Evolutionary conservation across 2,329 filamentous ascomycete species (phyloP), one percentile per base, ranked within the genome.

Genomic region (Colletotrichum nymphaeae): DNA sequence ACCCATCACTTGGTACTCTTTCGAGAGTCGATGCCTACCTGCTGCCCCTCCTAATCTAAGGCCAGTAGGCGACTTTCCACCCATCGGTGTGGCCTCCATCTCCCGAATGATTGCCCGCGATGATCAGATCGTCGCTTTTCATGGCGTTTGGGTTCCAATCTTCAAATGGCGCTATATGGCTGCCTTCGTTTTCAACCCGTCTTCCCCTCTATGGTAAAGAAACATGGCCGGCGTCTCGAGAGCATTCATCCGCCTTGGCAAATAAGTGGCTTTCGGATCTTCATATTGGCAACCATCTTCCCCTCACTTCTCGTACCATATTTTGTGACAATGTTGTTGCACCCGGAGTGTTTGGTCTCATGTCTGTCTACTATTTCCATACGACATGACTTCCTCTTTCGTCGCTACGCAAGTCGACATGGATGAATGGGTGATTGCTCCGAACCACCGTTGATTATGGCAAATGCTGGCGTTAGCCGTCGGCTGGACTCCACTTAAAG

Each of bases 171-270:
- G 12, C 52, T 5, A 64, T 16, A 37, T 8, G 4, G 8, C 46
- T 9, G 32, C 8, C 3, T 5, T 5, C 22, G 37, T 19, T 59
- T 37, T 26, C 37, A 9, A 5, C 42, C 49, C 35, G 37, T 1
- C 7, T 37, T 30, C 32, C 8, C 30, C 30, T 22, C n/a, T 24
- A 14, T 30, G 32, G 35, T 14, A 14, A 19, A 28, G 5, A 26
- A 12, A 35, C 32, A 24, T 19, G 19, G 11, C 42, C 56, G 56
- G 63, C 60, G 9, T 64, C 30, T 26, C 12, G 32, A n/a, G n/a
- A 22, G 22, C 19, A 68, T 60, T 68, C 42, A 68, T 24, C 68
- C 68, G 68, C 57, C 72, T 74, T 72, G 72, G 68, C 72, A n/a
- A 28, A 35, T 22, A n/a, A 14, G 7, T 30, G n/a, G 28, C 32